Conservation (phyloP, 2,329 filamentous ascomycete genomes). For the Scytalidium sp. region DNA sequence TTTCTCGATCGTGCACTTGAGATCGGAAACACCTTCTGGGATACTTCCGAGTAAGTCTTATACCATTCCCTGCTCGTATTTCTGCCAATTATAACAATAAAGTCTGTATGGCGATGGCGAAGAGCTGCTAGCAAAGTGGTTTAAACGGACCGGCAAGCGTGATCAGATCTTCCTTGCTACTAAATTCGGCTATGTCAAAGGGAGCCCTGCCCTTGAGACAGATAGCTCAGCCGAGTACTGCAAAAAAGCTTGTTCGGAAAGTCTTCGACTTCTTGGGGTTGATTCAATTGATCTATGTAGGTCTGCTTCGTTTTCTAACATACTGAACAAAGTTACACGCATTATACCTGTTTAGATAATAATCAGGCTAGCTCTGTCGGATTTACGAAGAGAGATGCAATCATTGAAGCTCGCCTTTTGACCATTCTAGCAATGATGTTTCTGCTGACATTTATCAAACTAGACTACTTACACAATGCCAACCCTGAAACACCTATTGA, state of each 20-base stretch:
- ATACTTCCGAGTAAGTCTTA: slow-evolving; percentile 19
- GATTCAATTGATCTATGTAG: slow-evolving; percentile 32
- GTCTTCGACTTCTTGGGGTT: slow-evolving; percentile 35
- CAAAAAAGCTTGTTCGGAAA: slow-evolving; percentile 35
- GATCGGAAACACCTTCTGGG: slow-evolving; percentile 33
- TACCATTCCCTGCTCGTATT: not conserved
- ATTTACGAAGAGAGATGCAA: no score
- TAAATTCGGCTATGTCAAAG: slow-evolving; percentile 36
- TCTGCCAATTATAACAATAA: slow-evolving; percentile 1
- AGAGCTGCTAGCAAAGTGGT: slow-evolving; percentile 45
- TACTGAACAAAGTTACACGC: not conserved
- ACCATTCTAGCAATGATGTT: no score
- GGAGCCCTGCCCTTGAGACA: slow-evolving; percentile 18
- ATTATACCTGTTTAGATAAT: no score
- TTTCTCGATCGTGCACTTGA: slow-evolving; percentile 35
- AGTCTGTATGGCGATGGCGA: slow-evolving; percentile 34
- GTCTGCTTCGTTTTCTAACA: not conserved
- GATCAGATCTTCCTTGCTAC: slow-evolving; percentile 48
- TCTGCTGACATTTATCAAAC: no score
- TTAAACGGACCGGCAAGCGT: slow-evolving; percentile 37
- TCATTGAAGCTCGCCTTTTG: no score
- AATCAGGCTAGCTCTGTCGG: no score
- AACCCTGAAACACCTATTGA: slow-evolving; percentile 36
- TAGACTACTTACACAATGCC: slow-evolving; percentile 34
- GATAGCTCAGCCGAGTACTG: slow-evolving; percentile 38